Percentiles rank a stretch among this genome's conserved stretches.
phyloP scores from a whole-genome alignment of 129 eudicot species.

The Flaveria linearis region DNA sequence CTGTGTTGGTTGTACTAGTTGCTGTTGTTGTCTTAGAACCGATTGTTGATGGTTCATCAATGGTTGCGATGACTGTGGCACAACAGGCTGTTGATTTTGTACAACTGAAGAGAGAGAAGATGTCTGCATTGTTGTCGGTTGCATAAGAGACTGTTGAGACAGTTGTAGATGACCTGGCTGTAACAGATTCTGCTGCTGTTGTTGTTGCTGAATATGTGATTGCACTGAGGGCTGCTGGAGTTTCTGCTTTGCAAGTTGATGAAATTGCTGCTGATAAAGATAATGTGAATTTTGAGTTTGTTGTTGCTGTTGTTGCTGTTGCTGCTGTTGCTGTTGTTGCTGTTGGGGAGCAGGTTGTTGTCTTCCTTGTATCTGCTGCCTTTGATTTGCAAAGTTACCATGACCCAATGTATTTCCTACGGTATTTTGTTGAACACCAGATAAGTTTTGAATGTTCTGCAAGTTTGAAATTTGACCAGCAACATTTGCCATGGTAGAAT shows the following conservation, averaged over 20 bases:
- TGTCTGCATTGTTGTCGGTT: conserved; percentile 71
- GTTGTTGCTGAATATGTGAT: conserved; percentile 75
- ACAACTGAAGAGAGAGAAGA: conserved; percentile 45
- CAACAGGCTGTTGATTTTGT: conserved; percentile 57
- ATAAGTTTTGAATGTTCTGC: conserved; percentile 67
- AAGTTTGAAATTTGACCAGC: conserved; percentile 63
- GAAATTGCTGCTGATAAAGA: conserved; percentile 71
- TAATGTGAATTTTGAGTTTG: conserved; percentile 52
- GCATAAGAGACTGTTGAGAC: conserved; percentile 46
- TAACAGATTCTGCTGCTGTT: conserved; percentile 50
- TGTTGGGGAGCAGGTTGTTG: conserved; percentile 76
- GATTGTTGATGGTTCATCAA: conserved; percentile 69
- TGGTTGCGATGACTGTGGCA: conserved; percentile 73
- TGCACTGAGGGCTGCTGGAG: conserved; percentile 55
- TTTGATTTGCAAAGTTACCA: conserved; percentile 67
- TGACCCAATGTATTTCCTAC: conserved; percentile 72
- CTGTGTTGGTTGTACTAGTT: conserved; percentile 52
- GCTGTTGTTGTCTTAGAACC: conserved; percentile 74
- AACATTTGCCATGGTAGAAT: conserved; percentile 61
- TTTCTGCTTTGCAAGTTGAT: conserved; percentile 53
- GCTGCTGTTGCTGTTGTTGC: conserved; percentile 60
- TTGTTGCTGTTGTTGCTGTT: too few species aligned
- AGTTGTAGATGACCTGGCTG: conserved; percentile 64
- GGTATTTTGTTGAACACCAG: conserved; percentile 57
- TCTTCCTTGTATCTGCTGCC: conserved; percentile 67